These are phyloP conservation scores for Candida patagonica DNA, from an alignment of 805 yeast species.

Conservation along the genomic window DNA sequence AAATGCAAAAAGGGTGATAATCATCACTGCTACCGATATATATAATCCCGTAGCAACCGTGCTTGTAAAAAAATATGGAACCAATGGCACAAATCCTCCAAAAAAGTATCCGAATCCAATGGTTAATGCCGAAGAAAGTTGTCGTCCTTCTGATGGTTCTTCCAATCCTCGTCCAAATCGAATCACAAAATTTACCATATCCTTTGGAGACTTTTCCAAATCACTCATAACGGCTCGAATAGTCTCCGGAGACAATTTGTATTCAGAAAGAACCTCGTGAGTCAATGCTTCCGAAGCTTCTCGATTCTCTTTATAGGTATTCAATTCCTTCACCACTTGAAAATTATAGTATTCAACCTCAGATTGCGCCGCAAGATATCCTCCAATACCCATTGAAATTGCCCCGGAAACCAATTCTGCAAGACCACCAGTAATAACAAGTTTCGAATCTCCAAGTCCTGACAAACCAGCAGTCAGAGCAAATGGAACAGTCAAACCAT, in stretches of 20 bases:
- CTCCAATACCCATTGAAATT: constrained; percentile 96
- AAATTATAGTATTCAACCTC: constrained; percentile 38
- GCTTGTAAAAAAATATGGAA: constrained; percentile 79
- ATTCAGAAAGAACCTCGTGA: constrained; percentile 69
- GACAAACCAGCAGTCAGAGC: constrained; percentile 95
- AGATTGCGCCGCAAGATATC: constrained; percentile 87
- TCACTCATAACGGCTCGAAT: constrained; percentile 66
- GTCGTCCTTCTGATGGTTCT: constrained; percentile 91
- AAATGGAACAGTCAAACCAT: constrained; percentile 97
- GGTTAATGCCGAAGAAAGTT: constrained; percentile 77
- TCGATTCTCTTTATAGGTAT: constrained; percentile 16
- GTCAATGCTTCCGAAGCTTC: constrained; percentile 59
- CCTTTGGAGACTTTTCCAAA: constrained; percentile 65
- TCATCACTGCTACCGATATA: constrained; percentile 71
- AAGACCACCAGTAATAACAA: constrained; percentile 95
- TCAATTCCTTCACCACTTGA: constrained; percentile 24
- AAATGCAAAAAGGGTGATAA: constrained; percentile 72
- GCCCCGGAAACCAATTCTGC: constrained; percentile 97
- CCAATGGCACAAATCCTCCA: constrained; percentile 85
- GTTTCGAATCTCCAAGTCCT: constrained; percentile 76
- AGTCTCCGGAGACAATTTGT: constrained; percentile 60
- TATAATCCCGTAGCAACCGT: constrained; percentile 72
- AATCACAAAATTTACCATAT: constrained; percentile 78
- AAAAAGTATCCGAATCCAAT: constrained; percentile 82
- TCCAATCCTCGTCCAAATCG: constrained; percentile 88